Evolutionary conservation across 345 rosid genomes (phyloP), one percentile per base, ranked within the genome.

Genomic region (Gossypium turneri): DNA sequence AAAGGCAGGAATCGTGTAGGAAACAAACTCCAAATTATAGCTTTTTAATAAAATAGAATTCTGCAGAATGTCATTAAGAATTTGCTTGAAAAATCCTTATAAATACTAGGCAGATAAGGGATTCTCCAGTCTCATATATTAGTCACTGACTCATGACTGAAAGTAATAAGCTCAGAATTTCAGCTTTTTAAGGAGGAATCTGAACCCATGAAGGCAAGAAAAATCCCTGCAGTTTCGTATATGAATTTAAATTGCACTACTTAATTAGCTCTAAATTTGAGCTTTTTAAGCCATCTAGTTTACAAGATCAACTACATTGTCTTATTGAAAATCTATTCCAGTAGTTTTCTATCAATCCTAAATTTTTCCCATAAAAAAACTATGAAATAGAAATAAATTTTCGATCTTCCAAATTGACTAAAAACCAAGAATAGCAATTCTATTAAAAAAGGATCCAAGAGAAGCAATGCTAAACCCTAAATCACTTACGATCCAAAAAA

Each of bases 381-480:
- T 43, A 9, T 43, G 17, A 1, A 43, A 65, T 4, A 44, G 51
- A 22, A 66, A 50, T 45, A 11, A 44, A 66, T 44, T 19, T 66
- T 15, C 19, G 0, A 44, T 66, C 70, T 66, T 66, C 53, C 27
- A 66, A 44, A 75, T 43, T 22, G 58, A 67, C 20, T 57, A 34
- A 59, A 34, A 68, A 27, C 73, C 60, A 72, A 72, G 56, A 57
- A 9, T 1, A 77, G 38, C 70, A 57, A 52, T 34, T 34, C 41
- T 34, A 34, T 34, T 34, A 34, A 34, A 34, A 34, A 34, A 34
- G 7, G 41, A 34, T 34, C 41, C 41, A 34, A 34, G 7, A 34
- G 7, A 34, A 34, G 41, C 41, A 34, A 34, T 47, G 22, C 17
- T 9, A 68, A 58, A 15, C 2, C 17, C n/a, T 13, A 51, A 51